A percentile compares a stretch with the other conserved stretches of the same genome.
Evolutionary conservation across 2,329 filamentous ascomycete genomes (phyloP).

Genomic region (Venturia effusa): DNA sequence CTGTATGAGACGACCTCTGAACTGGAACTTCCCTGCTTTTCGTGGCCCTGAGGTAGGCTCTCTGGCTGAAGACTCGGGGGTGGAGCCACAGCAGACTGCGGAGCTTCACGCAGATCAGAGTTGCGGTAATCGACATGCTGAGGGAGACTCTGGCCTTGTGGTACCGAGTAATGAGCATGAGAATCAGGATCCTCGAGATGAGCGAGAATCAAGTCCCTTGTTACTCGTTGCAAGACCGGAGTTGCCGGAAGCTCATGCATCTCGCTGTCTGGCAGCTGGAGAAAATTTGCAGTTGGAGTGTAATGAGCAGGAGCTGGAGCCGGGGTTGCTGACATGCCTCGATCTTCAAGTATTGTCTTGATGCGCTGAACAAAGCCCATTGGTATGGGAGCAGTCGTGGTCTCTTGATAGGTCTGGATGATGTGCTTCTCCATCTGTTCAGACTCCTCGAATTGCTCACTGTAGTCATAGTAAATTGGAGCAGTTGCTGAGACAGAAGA

Average conservation of each 20-base stretch:
- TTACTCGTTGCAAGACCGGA: conserved; percentile 10
- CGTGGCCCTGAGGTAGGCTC: neutral
- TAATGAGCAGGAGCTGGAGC: neutral
- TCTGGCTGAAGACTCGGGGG: neutral
- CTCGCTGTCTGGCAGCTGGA: conserved; percentile 1
- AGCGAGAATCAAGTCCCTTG: conserved; percentile 7
- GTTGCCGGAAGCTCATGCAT: conserved; percentile 11
- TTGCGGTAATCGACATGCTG: neutral
- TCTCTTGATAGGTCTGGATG: conserved; percentile 6
- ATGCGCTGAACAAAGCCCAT: conserved; percentile 32
- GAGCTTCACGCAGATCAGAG: neutral
- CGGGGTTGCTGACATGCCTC: conserved; percentile 12
- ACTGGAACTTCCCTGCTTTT: neutral
- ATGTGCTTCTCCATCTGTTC: conserved; percentile 16
- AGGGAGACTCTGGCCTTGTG: neutral
- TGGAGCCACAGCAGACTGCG: neutral
- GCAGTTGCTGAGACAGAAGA: neutral
- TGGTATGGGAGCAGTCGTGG: conserved; percentile 15
- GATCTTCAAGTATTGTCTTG: conserved; percentile 31
- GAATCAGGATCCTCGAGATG: neutral
- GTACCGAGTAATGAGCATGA: neutral
- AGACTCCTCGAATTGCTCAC: conserved; percentile 28
- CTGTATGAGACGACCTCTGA: conserved; percentile 1
- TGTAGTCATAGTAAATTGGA: conserved; percentile 25
- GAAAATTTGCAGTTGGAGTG: neutral